Evolutionary conservation across 108 stramenopile genomes (phyloP).

Genomic region (Fragilariopsis cylindrus): DNA sequence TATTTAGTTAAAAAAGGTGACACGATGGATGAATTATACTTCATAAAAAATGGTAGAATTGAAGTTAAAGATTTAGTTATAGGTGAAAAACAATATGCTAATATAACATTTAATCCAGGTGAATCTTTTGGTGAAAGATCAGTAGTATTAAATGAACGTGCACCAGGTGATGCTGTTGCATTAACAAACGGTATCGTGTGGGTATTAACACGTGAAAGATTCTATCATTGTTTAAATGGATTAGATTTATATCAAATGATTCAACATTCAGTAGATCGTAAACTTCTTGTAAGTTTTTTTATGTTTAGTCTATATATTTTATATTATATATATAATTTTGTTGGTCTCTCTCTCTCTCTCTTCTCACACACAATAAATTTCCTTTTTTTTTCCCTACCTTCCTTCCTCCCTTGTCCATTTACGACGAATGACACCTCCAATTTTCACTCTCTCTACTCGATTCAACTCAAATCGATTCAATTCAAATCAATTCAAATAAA

Average conservation of each 20-base stretch:
- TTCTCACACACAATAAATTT: too few species aligned
- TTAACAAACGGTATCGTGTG: slow-evolving; percentile 33
- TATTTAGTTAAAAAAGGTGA: slow-evolving; percentile 60
- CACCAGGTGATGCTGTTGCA: neutral
- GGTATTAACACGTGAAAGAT: slow-evolving; percentile 44
- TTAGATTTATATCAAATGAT: slow-evolving; percentile 31
- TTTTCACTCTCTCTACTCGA: too few species aligned
- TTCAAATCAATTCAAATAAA: too few species aligned
- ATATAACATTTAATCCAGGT: slow-evolving; percentile 30
- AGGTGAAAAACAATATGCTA: slow-evolving; percentile 49
- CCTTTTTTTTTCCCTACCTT: too few species aligned
- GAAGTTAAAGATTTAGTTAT: slow-evolving; percentile 45
- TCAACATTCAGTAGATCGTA: slow-evolving; percentile 36
- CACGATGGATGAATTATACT: slow-evolving; percentile 64
- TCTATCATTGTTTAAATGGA: slow-evolving; percentile 47
- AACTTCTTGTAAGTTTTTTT: slow-evolving; percentile 42
- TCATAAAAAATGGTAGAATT: slow-evolving; percentile 67
- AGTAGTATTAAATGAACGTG: slow-evolving; percentile 46
- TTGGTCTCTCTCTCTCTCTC: too few species aligned
- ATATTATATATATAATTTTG: too few species aligned
- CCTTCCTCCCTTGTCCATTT: too few species aligned
- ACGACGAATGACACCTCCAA: too few species aligned
- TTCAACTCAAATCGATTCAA: too few species aligned
- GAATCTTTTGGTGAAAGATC: slow-evolving; percentile 49
- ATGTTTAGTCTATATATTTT: too few species aligned